Evolutionary conservation across 2,329 filamentous ascomycete genomes (phyloP).

Genomic region (Colletotrichum liaoningense): DNA sequence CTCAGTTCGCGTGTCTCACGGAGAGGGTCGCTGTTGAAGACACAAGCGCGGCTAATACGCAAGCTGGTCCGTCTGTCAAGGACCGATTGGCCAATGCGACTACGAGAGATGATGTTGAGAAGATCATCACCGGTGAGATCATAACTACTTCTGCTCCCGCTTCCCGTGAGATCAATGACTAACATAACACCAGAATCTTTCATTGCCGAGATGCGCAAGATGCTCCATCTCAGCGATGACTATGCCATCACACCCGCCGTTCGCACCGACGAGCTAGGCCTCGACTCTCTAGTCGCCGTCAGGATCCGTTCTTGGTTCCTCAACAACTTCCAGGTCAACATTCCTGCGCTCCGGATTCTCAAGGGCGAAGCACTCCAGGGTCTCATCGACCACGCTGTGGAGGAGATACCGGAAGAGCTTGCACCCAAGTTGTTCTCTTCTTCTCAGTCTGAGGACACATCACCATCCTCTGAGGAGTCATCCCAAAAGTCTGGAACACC

Average conservation of each 20-base stretch:
- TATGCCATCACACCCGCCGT: slow-evolving; percentile 13
- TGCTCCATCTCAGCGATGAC: slow-evolving; percentile 37
- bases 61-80: not conserved
- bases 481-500: not conserved
- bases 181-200: not conserved
- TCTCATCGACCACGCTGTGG: not conserved
- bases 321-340: slow-evolving; percentile 54
- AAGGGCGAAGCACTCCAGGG: slow-evolving; percentile 19
- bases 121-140: not conserved
- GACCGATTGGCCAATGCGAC: not conserved
- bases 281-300: slow-evolving; percentile 42
- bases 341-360: slow-evolving; percentile 58
- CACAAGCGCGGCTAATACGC: not conserved
- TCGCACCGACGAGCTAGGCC: slow-evolving; percentile 37
- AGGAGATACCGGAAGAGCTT: not conserved
- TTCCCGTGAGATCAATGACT: not conserved
- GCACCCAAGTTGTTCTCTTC: not conserved
- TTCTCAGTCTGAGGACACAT: not conserved
- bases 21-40: not conserved
- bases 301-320: slow-evolving; percentile 59
- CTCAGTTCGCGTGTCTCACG: not conserved
- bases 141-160: not conserved
- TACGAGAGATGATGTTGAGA: not conserved
- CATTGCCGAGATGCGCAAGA: slow-evolving; percentile 19
- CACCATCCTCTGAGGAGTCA: not conserved